phyloP scores from a whole-genome alignment of 768 basidiomycete species.

The Chalciporus piperatus region DNA sequence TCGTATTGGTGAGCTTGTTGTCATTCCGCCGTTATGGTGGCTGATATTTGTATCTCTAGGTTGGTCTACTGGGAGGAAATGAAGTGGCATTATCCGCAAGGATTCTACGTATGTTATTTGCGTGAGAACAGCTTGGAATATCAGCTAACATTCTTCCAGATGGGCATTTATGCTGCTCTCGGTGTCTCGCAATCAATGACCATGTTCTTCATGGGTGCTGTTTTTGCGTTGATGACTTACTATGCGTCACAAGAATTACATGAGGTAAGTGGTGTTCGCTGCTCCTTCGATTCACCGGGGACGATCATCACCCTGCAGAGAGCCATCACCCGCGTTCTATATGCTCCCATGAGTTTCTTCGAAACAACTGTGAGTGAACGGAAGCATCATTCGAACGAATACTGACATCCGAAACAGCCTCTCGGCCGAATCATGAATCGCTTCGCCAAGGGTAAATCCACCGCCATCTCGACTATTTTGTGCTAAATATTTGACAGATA shows the following conservation, averaged over 20 bases:
- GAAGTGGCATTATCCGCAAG: constrained; percentile 57
- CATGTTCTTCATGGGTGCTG: constrained; percentile 64
- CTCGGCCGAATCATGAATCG: constrained; percentile 89
- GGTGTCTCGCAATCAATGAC: constrained; percentile 69
- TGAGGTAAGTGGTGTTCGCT: constrained; percentile 36
- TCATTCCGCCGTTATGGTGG: not conserved
- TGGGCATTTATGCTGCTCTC: constrained; percentile 76
- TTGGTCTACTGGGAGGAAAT: constrained; percentile 66
- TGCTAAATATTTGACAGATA: constrained; percentile 38
- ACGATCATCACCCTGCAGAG: constrained; percentile 33
- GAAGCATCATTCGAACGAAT: not conserved
- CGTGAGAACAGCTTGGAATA: constrained; percentile 27
- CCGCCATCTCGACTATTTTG: not conserved
- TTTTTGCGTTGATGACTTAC: constrained; percentile 67
- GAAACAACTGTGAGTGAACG: constrained; percentile 64
- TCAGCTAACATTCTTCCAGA: constrained; percentile 39
- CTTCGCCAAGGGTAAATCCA: constrained; percentile 66
- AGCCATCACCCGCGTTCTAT: constrained; percentile 69
- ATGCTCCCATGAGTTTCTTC: constrained; percentile 88
- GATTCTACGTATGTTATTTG: constrained; percentile 62
- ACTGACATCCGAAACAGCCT: constrained; percentile 41
- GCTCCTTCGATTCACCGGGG: not conserved
- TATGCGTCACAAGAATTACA: constrained; percentile 74
- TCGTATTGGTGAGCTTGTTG: constrained; percentile 59
- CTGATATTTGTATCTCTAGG: constrained; percentile 35